Base-by-base conservation (phyloP, 2,329 filamentous ascomycete genomes). In the Septoria linicola region DNA sequence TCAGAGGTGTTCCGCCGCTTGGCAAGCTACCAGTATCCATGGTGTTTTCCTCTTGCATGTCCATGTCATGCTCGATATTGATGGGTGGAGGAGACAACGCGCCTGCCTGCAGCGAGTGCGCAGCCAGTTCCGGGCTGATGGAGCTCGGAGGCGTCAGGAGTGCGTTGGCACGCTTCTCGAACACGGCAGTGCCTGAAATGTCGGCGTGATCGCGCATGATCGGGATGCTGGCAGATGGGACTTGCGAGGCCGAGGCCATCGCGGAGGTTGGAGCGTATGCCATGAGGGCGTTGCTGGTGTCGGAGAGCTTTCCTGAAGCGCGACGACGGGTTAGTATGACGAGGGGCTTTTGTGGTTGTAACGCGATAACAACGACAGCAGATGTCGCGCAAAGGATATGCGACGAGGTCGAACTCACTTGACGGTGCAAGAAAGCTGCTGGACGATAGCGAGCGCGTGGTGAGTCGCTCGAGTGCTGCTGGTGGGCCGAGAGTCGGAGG, bases 61-160 rank as follows among this genome's bases (percentile, higher is more conserved):
- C 91, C 64, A 95, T 80, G 69, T 96, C 90, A 57, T 89, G 93
- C 69, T 95, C 89, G 70, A 91, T 80, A 65, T 75, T 71, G 58
- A 75, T 65, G 53, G 75, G 68, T 41, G 72, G 68, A 46, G 73
- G 69, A 54, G 75, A 71, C 59, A 71, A 66, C 41, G 75, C 54
- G 35, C 42, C 50, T 58, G 82, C 80, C 70, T 86, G 87, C 68
- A 87, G 82, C 65, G 86, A 87, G 65, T 92, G 88, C 54, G 91
- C 88, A 63, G 87, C 84, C 61, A 96, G 80, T 62, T 83, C 85
- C 41, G 92, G 92, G 56, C 91, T 96, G 70, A 96, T 90, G 72
- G 91, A 96, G 77, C 92, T 95, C 35, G 92, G 92, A 68, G 92
- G 92, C 70, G 92, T 96, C 58, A 88, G 89, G 66, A 96, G 83